Evolutionary conservation across 2,329 filamentous ascomycete species (phyloP).

Genomic region (Hypoxylon sp.): DNA sequence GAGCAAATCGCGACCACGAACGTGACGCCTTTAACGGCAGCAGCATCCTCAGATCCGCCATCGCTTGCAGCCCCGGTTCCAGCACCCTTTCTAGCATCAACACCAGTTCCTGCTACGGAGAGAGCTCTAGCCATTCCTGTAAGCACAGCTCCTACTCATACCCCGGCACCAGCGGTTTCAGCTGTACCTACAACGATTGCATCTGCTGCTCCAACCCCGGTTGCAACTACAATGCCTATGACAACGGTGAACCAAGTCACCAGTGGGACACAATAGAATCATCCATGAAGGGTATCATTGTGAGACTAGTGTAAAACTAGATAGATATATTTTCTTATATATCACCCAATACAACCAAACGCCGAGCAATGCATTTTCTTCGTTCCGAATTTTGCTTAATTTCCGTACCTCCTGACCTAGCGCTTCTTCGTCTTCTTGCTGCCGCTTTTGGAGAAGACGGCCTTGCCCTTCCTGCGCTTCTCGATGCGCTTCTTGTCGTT

Average conservation of each 20-base stretch:
- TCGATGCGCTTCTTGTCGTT: constrained; percentile 61
- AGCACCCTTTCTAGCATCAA: background rate
- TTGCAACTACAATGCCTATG: constrained; percentile 11
- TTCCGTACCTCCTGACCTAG: constrained; percentile 21
- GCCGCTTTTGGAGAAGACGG: constrained; percentile 68
- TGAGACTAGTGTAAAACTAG: constrained; percentile 34
- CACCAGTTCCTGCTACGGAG: background rate
- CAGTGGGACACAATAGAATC: constrained; percentile 17
- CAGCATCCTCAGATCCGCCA: constrained; percentile 1
- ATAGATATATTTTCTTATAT: constrained; percentile 33
- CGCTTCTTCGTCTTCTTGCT: constrained; percentile 56
- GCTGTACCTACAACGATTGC: constrained; percentile 7
- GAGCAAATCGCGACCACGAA: constrained; percentile 6
- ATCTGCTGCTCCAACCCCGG: constrained; percentile 19
- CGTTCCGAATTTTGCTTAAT: background rate
- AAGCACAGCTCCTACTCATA: background rate
- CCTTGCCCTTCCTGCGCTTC: constrained; percentile 66
- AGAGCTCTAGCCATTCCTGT: background rate
- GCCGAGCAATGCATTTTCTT: constrained; percentile 35
- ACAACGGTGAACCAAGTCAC: constrained; percentile 9
- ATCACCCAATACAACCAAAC: constrained; percentile 40
- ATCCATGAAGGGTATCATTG: constrained; percentile 41
- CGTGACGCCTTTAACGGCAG: background rate
- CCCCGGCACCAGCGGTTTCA: constrained; percentile 15
- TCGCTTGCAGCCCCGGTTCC: constrained; percentile 1